phyloP scores from a whole-genome alignment of 192 early-diverging fungal genomes.

The Powellomyces hirtus region DNA sequence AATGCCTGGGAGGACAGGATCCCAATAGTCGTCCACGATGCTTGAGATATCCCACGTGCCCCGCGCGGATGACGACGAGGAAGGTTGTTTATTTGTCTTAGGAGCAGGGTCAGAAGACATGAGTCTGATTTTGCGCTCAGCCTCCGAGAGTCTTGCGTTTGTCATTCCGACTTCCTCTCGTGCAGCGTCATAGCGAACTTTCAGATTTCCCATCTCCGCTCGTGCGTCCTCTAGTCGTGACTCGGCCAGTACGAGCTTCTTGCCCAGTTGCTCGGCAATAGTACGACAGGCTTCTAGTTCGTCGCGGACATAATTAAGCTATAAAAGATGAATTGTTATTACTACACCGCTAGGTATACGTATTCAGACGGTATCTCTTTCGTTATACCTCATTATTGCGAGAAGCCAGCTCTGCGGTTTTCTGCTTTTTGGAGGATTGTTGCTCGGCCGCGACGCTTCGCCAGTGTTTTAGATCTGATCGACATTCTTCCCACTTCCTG shows the following conservation, averaged over 20 bases:
- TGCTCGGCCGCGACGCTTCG: background rate
- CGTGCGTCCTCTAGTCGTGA: background rate
- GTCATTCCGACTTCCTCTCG: background rate
- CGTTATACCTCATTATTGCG: background rate
- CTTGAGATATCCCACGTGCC: background rate
- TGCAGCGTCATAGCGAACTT: background rate
- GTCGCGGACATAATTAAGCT: background rate
- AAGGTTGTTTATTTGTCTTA: no score
- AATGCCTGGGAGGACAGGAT: background rate
- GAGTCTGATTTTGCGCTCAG: background rate
- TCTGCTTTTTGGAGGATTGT: background rate
- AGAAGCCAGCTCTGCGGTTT: background rate
- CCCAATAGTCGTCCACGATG: background rate
- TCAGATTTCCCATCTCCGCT: background rate
- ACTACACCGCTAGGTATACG: background rate
- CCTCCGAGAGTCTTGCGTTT: background rate
- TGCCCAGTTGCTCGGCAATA: no score
- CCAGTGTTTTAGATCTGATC: background rate
- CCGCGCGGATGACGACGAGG: no score
- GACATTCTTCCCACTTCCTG: background rate
- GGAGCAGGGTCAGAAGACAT: no score
- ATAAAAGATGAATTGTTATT: background rate
- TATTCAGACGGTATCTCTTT: background rate
- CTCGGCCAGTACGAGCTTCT: background rate
- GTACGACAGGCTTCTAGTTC: no score